phyloP scores from a whole-genome alignment of 2,329 filamentous ascomycete genomes.

The Chaetothyriales sp. region DNA sequence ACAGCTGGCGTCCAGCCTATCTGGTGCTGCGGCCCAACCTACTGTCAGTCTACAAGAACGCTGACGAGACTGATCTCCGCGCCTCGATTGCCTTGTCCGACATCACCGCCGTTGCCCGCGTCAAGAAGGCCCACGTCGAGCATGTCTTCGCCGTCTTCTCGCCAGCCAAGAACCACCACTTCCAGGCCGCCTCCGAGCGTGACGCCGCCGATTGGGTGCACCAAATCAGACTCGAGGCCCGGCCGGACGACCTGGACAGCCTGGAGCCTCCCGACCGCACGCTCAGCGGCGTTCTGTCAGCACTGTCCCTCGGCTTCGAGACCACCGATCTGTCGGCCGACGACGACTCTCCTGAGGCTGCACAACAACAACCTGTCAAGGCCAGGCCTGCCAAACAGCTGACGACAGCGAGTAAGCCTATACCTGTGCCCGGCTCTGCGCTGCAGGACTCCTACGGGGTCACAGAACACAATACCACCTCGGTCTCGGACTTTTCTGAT shows the following conservation, averaged over 20 bases:
- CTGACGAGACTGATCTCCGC: constrained; percentile 75
- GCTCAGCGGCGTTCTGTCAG: constrained; percentile 15
- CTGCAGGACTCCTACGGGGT: constrained; percentile 42
- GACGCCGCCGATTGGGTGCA: constrained; percentile 81
- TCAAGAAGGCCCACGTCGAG: constrained; percentile 73
- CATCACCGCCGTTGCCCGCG: constrained; percentile 73
- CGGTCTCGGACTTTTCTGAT: constrained; percentile 79
- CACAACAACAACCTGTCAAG: constrained; percentile 22
- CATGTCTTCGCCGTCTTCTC: constrained; percentile 90
- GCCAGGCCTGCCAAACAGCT: background rate
- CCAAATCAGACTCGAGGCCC: constrained; percentile 60
- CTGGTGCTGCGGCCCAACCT: constrained; percentile 81
- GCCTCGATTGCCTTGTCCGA: constrained; percentile 80
- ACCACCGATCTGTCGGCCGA: constrained; percentile 28
- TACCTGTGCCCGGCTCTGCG: constrained; percentile 15
- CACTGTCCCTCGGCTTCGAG: constrained; percentile 22
- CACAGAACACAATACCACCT: constrained; percentile 49
- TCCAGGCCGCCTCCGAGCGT: constrained; percentile 56
- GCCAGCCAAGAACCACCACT: constrained; percentile 76
- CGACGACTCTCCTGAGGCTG: constrained; percentile 21
- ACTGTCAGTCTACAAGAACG: constrained; percentile 83
- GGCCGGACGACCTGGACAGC: constrained; percentile 77
- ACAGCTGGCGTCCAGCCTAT: constrained; percentile 84
- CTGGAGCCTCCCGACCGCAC: constrained; percentile 39
- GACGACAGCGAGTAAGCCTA: background rate